Base-by-base conservation (phyloP, 768 basidiomycete genomes). In the Favolaschia claudopus region DNA sequence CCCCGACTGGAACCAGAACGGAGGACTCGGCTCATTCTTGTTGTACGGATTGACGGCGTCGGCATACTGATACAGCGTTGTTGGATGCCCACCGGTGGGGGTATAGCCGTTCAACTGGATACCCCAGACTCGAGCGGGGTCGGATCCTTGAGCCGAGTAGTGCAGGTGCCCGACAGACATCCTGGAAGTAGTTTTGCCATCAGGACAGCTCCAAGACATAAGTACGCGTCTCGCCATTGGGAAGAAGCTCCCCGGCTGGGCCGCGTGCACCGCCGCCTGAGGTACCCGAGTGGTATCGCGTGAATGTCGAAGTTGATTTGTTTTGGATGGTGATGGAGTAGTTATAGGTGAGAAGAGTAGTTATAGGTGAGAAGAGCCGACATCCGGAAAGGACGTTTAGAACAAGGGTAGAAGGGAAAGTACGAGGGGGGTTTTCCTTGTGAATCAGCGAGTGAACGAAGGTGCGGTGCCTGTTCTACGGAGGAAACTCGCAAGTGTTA, bases 251-350 rank as follows among this genome's bases (percentile, higher is more conserved):
- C 6, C 36, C 39, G 42, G 51, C 24, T 14, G 39, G 51, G 31
- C 15, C 9, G 31, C 29, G n/a, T 17, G 42, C 15, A 12, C 7
- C 22, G 20, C 31, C 31, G 17, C 39, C 51, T 2, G 10, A 29
- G 4, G 31, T 40, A 32, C 20, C 39, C 20, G 39, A 19, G 39
- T 53, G 51, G 31, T 43, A 54, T 22, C 43, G 52, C 12, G 31
- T 54, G 42, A 54, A 54, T 25, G 42, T 14, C 24, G 33, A 24
- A 12, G 52, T 34, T 20, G 52, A 54, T 7, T 12, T 29, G 33
- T 54, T 54, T 38, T 54, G 43, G 10, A 54, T n/a, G 15, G 52
- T 27, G 20, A 54, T 44, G 14, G 42, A 44, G 42, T 54, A 54
- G 52, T 54, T 14, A 15, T n/a, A n/a, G n/a, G n/a, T n/a, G n/a